Base-by-base conservation (phyloP, 1,284 basidiomycete species). In the Ceratobasidium sp. region DNA sequence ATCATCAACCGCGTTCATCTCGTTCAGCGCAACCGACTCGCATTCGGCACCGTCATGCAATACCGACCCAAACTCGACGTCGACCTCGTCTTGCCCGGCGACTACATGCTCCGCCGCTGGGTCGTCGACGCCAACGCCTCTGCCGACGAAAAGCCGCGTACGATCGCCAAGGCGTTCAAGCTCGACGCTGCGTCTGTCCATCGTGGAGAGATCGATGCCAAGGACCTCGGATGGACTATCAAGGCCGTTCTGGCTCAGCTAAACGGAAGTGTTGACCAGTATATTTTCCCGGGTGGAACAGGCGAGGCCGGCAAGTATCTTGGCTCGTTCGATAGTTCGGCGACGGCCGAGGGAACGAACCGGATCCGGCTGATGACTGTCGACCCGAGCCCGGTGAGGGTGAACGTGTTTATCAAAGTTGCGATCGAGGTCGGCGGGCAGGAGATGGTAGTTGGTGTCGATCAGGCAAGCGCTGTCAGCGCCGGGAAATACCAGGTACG, bases 361-460 rank as follows among this genome's bases (percentile, higher is more conserved):
- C 61, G 73, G 23, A 48, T 75, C 13, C 61, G 61, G 33, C 50
- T 75, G 13, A 17, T 62, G 20, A 17, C 48, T 0, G 48, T 28
- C 13, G 57, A 38, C 42, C 17, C 28, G 28, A 50, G 33, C 15
- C 57, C 57, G 70, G 15, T 75, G 7, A 2, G 42, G 15, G n/a
- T 75, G 5, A 75, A 75, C 40, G 5, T 75, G 46, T 75, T 65
- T 66, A n/a, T 75, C 61, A 75, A 75, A 50, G 73, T 75, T 38
- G 59, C 61, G 73, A 17, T 75, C 46, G 12, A 23, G 26, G 26
- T 75, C 1, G 40, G 66, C 50, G 73, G 73, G 15, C 73, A 75
- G 48, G 73, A 75, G 6, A 23, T 75, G 73, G 40, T 75, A 6
- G 73, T 75, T 5, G 73, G 73, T 15, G 73, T 75, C 1, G 73